Base-by-base conservation (phyloP, 768 basidiomycete genomes). In the Dendrothele bispora region DNA sequence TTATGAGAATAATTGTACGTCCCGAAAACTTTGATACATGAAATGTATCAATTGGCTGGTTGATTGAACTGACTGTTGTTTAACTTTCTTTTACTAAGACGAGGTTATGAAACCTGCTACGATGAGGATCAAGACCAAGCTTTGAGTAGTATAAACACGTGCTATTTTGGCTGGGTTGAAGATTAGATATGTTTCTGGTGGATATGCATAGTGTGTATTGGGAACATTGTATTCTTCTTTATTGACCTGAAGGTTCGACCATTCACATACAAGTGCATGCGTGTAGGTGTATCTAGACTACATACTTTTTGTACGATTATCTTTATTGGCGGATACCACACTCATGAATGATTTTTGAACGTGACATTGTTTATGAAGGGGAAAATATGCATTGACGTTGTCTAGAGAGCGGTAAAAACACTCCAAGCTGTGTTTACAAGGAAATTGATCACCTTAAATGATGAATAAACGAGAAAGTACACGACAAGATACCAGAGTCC, bases 1-100 rank as follows among this genome's bases (percentile, higher is more conserved):
- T 22, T 95, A 86, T 58, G 77, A 88, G 35, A 67, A 65, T 37
- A 97, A 92, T 55, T 97, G 94, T 95, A 61, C 68, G 91, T 62
- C 29, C 47, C 34, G 12, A 21, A 25, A n/a, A 37, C 26, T 17
- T 41, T 49, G 10, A 10, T 28, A 6, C 25, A 2, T 40, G 43
- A 11, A 6, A 46, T 6, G 44, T 26, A 20, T 8, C 20, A 18
- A 26, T 24, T 5, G 2, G 24, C 22, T 3, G n/a, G 8, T 27
- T 21, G 8, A 10, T 17, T 24, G 10, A 25, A 39, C 30, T 46
- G 27, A 6, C 25, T 43, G 37, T 18, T 26, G 39, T 28, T 10
- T 34, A 5, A 1, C 1, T 7, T n/a, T 47, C 41, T 46, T 39
- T 37, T 17, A 14, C 12, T 27, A 36, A 77, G 75, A 77, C 42